phyloP scores from a whole-genome alignment of 176 grass and related monocot species.

The Microstegium vimineum region DNA sequence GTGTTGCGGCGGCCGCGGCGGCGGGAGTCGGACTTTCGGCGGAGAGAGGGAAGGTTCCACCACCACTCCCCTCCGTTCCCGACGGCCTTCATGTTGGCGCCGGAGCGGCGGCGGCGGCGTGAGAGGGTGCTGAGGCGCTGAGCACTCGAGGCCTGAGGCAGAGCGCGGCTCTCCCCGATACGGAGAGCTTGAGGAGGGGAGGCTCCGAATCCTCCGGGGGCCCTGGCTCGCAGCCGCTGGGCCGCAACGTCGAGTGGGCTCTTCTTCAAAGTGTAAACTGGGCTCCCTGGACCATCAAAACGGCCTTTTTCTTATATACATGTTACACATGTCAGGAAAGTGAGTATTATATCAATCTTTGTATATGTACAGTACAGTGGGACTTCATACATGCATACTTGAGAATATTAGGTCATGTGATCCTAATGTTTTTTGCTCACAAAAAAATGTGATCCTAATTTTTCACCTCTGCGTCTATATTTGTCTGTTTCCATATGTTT shows the following conservation, averaged over 20 bases:
- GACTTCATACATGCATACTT: too few species aligned
- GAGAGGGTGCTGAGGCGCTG: neutral
- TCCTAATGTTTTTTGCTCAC: too few species aligned
- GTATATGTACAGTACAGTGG: too few species aligned
- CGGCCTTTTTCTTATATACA: neutral
- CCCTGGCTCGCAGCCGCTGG: neutral
- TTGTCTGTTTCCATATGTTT: too few species aligned
- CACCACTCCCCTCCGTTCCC: slow-evolving; percentile 52
- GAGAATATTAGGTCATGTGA: too few species aligned
- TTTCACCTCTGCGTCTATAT: too few species aligned
- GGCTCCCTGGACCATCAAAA: neutral
- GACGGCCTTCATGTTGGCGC: slow-evolving; percentile 37
- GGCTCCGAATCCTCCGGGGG: neutral
- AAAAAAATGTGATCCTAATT: too few species aligned
- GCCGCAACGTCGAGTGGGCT: neutral
- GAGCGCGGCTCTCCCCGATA: neutral
- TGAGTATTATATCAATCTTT: too few species aligned
- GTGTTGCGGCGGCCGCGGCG: slow-evolving; percentile 45
- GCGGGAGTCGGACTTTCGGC: slow-evolving; percentile 36
- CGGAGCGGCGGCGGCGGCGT: neutral
- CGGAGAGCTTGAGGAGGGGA: neutral
- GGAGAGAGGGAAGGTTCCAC: slow-evolving; percentile 50
- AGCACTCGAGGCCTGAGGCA: neutral
- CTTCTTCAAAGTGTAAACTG: neutral
- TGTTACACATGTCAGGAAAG: too few species aligned